Evolutionary conservation across 495 filamentous ascomycete species (phyloP).

Genomic region (Aspergillus avenaceus): DNA sequence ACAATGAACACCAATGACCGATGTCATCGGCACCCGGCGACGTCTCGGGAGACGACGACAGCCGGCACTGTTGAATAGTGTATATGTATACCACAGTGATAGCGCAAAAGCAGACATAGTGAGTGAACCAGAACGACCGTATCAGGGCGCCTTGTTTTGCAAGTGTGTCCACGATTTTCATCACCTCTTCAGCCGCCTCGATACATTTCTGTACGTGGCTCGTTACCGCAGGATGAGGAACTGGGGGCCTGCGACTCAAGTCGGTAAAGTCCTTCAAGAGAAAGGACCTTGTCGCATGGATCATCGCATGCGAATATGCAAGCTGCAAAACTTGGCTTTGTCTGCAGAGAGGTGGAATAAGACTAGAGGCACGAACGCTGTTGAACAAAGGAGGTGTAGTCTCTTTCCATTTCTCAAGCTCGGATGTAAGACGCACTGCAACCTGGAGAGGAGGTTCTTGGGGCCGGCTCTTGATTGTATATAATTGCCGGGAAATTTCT

Average conservation of each 20-base stretch:
- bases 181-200: conserved; percentile 37
- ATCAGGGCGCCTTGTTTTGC: conserved; percentile 36
- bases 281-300: conserved; percentile 54
- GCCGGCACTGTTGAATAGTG: conserved; percentile 46
- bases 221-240: conserved; percentile 28
- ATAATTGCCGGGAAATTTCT: conserved; percentile 46
- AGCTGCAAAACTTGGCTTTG: conserved; percentile 53
- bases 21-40: conserved; percentile 20
- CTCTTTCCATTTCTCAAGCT: conserved; percentile 38
- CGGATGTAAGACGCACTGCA: conserved; percentile 32
- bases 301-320: conserved; percentile 50
- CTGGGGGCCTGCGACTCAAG: conserved; percentile 29
- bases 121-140: conserved; percentile 49
- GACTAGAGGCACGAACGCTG: conserved; percentile 38
- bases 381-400: conserved; percentile 42
- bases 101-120: conserved; percentile 53
- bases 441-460: conserved; percentile 37
- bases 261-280: conserved; percentile 50
- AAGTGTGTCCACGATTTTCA: conserved; percentile 34
- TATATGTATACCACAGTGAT: conserved; percentile 52
- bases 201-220: conserved; percentile 41
- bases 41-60: conserved; percentile 21
- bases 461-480: conserved; percentile 39
- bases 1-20: conserved; percentile 26
- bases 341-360: conserved; percentile 49